Base-by-base conservation (phyloP, 1,284 basidiomycete genomes). In the Cryptococcus sp. region DNA sequence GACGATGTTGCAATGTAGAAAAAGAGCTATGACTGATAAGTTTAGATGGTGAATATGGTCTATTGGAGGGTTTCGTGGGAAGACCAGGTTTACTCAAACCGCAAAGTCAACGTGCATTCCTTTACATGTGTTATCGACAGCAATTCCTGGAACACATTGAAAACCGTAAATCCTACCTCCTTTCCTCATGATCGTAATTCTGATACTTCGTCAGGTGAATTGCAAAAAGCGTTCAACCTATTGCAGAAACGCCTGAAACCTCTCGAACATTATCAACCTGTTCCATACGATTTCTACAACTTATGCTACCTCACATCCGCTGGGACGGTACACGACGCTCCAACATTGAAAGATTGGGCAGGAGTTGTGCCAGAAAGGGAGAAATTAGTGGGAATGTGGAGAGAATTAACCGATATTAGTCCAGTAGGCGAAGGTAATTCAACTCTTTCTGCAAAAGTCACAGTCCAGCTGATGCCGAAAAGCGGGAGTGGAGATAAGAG, bases 231-330 rank as follows among this genome's bases (percentile, higher is more conserved):
- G 1, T 81, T 81, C 67, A 80, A 79, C 30, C 76, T 80, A 15
- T 70, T 81, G 14, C 76, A 76, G 51, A 80, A 80, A 57, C 69
- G 79, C 0, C 65, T 81, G 33, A 80, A 80, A 61, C 79, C 79
- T 5, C 67, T 81, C 14, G 80, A 81, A 55, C 79, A 80, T 56
- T 81, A 79, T 56, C 79, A 80, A 58, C 79, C 79, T 1, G 75
- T 78, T 34, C 74, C 79, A 1, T 77, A 76, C 54, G 79, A 80
- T 63, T 80, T 79, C 56, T 72, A 78, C 52, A 76, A 78, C 52
- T 65, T 81, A 35, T 79, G 79, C 44, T 81, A 81, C 58, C 65
- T 81, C 34, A 74, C 79, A 3, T 76, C 76, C 0, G 75, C 76
- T 34, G 70, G 69, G 42, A 75, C 78, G 0, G 79, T 81, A 2